Evolutionary conservation across 306 rosid species (phyloP).

Genomic region (Heteromeles arbutifolia): DNA sequence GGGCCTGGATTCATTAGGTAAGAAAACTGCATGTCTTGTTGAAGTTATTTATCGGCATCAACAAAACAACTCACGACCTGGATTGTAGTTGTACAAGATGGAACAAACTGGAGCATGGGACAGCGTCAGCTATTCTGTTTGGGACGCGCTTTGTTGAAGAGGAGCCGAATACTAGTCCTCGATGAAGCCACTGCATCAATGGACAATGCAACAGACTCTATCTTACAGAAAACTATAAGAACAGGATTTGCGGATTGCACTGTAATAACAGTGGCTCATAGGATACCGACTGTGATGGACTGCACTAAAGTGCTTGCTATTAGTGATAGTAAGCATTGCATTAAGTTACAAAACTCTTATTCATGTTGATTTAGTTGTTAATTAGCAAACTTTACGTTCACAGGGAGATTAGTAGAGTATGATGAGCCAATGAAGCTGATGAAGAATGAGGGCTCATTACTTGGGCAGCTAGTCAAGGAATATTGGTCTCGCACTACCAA

Average conservation of each 20-base stretch:
- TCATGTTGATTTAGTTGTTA: not conserved
- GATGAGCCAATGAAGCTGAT: conserved; percentile 25
- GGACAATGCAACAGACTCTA: conserved; percentile 26
- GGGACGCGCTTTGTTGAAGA: conserved; percentile 25
- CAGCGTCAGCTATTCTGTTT: conserved; percentile 27
- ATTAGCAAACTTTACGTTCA: not conserved
- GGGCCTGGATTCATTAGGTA: conserved; percentile 29
- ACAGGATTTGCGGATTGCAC: conserved; percentile 22
- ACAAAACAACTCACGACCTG: not conserved
- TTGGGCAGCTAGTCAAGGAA: conserved; percentile 16
- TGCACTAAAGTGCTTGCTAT: conserved; percentile 24
- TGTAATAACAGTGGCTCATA: conserved; percentile 26
- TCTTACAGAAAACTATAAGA: conserved; percentile 22
- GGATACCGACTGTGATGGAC: conserved; percentile 30
- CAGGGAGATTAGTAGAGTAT: conserved; percentile 26
- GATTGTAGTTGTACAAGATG: conserved; percentile 22
- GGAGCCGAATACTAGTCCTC: conserved; percentile 19
- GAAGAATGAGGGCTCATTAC: conserved; percentile 8
- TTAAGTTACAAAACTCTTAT: not conserved
- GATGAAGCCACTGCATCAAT: conserved; percentile 36
- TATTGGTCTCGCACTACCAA: conserved; percentile 20
- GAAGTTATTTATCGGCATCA: not conserved
- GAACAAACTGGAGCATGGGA: conserved; percentile 41
- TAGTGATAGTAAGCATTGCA: conserved; percentile 19
- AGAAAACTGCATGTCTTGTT: not conserved